Conservation (phyloP, 2,329 filamentous ascomycete genomes). For the Chalara sp. region DNA sequence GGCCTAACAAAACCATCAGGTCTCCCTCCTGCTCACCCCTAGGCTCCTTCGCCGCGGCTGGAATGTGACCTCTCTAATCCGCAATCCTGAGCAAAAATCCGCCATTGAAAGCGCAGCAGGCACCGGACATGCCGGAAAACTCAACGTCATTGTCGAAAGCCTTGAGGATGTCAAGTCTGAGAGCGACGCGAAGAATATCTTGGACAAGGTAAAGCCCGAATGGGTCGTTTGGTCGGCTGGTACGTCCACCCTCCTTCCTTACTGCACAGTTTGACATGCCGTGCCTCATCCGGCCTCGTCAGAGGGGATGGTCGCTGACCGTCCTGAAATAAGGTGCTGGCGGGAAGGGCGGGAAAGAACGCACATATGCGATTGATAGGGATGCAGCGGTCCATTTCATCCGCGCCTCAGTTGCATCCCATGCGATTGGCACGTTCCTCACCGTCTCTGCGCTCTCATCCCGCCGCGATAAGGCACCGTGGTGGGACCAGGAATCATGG, state of each 20-base stretch:
- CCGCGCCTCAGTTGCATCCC: constrained; percentile 47
- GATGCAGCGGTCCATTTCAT: constrained; percentile 59
- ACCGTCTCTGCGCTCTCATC: constrained; percentile 56
- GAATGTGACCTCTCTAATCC: constrained; percentile 73
- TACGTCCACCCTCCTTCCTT: constrained; percentile 25
- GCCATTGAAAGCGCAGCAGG: constrained; percentile 51
- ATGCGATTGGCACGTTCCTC: constrained; percentile 53
- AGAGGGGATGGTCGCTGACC: no score
- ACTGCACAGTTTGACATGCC: not conserved
- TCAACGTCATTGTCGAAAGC: constrained; percentile 64
- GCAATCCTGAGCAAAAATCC: constrained; percentile 59
- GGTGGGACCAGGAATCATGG: constrained; percentile 49
- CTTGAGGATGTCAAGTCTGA: constrained; percentile 64
- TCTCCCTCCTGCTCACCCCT: constrained; percentile 68
- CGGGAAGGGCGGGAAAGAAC: constrained; percentile 49
- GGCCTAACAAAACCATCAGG: constrained; percentile 44
- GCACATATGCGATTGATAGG: constrained; percentile 53
- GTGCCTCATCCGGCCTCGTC: no score
- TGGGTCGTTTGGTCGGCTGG: constrained; percentile 65
- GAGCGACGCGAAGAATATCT: constrained; percentile 52
- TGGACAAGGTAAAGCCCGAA: constrained; percentile 55
- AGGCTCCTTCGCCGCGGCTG: constrained; percentile 68
- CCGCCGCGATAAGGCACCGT: constrained; percentile 43
- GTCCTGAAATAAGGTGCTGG: constrained; percentile 39
- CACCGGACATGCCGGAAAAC: constrained; percentile 41